A percentile compares a stretch with the other conserved stretches of the same genome.
Evolutionary conservation across 2,329 filamentous ascomycete species (phyloP).

Genomic region (Paraphaeosphaeria minitans): DNA sequence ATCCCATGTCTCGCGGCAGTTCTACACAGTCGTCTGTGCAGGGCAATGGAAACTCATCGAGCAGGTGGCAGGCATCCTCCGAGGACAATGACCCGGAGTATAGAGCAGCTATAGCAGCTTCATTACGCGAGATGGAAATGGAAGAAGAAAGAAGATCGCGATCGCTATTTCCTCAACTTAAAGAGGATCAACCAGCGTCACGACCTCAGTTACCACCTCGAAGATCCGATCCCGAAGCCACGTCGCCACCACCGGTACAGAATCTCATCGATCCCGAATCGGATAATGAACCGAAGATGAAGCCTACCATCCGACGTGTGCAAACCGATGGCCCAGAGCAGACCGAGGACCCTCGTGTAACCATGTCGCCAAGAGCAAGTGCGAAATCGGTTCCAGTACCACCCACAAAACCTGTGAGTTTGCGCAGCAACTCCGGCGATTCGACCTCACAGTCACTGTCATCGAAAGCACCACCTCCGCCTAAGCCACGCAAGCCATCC

Average conservation of each 20-base stretch:
- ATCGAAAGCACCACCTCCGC: slow-evolving; percentile 40
- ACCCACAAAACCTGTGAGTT: slow-evolving; percentile 41
- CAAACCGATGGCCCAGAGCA: slow-evolving; percentile 34
- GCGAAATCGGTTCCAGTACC: slow-evolving; percentile 39
- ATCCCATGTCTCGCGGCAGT: slow-evolving; percentile 40
- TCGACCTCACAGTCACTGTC: slow-evolving; percentile 27
- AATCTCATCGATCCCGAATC: slow-evolving; percentile 56
- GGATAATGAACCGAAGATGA: slow-evolving; percentile 43
- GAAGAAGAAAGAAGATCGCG: slow-evolving; percentile 42
- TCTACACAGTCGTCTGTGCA: slow-evolving; percentile 33
- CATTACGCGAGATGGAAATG: slow-evolving; percentile 53
- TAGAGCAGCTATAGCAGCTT: slow-evolving; percentile 54
- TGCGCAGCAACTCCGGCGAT: slow-evolving; percentile 48
- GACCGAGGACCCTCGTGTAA: slow-evolving; percentile 18
- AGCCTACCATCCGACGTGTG: slow-evolving; percentile 27
- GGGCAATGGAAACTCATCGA: slow-evolving; percentile 18
- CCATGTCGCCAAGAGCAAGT: slow-evolving; percentile 25
- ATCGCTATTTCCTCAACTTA: slow-evolving; percentile 39
- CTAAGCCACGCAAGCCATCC: slow-evolving; percentile 39
- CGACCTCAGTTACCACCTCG: slow-evolving; percentile 47
- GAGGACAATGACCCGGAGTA: slow-evolving; percentile 56
- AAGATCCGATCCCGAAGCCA: slow-evolving; percentile 26
- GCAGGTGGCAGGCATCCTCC: slow-evolving; percentile 22
- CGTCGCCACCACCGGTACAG: slow-evolving; percentile 32
- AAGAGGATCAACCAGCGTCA: slow-evolving; percentile 40